Evolutionary conservation across 257 asterid species (phyloP), one percentile per base, ranked within the genome.

Genomic region (Solanum bulbocastanum): DNA sequence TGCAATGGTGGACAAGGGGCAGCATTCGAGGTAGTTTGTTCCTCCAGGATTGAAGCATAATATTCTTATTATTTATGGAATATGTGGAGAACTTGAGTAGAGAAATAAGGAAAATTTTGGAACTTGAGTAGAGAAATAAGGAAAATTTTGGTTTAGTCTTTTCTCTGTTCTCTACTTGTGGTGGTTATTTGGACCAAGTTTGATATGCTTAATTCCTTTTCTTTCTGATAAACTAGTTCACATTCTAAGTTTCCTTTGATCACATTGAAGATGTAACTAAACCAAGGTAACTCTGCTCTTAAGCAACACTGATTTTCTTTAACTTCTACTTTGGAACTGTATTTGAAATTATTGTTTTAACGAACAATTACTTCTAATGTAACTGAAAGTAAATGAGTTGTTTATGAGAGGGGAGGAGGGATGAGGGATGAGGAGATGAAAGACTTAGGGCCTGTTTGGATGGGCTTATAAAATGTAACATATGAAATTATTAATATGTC

Each of bases 1-100:
- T 97, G 99, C 93, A 97, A 94, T 91, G 99, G 99, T 69, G 99
- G 98, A 83, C 99, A 97, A 94, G 99, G 98, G 87, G 99, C 99
- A 60, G 99, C 99, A 39, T 96, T 96, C 90, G 99, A 97, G 99
- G 99, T 96, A 94, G 40, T 83, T 32, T 46, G 69, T 72, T 86
- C 74, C 87, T 87, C 86, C n/a, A 49, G 18, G 33, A 60, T 62
- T 32, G 79, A 56, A 72, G 71, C 56, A 84, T 86, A 69, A 37
- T 23, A 44, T 82, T 90, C 87, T 87, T 58, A 84, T 82, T 52
- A 32, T 25, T 16, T 52, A 32, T 49, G 86, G 86, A 49, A 6
- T 82, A 5, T 32, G 46, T 6, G 69, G 71, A 82, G 62, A 82
- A 32, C 69, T 49, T 82, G n/a, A 49, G 69, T 40, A n/a, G 35